Base-by-base conservation (phyloP, 177 flowering plant genomes). In the Vitis hybrid region DNA sequence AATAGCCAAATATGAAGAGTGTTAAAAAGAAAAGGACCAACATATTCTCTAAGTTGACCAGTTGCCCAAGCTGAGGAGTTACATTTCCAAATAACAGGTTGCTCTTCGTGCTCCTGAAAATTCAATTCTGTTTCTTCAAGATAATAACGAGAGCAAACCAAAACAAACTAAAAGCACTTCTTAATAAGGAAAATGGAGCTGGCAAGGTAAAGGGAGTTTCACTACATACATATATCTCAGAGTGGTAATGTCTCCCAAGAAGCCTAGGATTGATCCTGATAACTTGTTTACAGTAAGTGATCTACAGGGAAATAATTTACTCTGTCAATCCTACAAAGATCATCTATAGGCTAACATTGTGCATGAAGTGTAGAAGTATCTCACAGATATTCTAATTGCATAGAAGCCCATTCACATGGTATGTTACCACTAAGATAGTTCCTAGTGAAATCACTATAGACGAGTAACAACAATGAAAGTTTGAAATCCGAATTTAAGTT, bases 391-490 rank as follows among this genome's bases (percentile, higher is more conserved):
- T 15, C 66, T 9, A 78, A 68, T 11, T 64, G 19, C 71, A 67
- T 65, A 18, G 78, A 72, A 56, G 71, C 82, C 82, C 82, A 80
- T 76, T 71, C 75, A 32, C 50, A 56, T 48, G 82, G 82, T 23
- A 79, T 72, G 10, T 76, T 63, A 23, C 82, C 82, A 73, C 58
- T 73, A 45, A 79, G 79, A 59, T 73, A 79, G 72, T 79, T 82
- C n/a, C 70, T 13, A 8, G 62, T 17, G 19, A 82, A 51, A 66
- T 82, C 83, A 67, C 85, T 80, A 69, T 13, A 63, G 50, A 34
- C 39, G 39, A 34, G 23, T 21, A 34, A 34, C 39, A 34, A 34
- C 0, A 34, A 34, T 34, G 39, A 34, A 34, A 34, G 6, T 34
- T 34, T 34, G 39, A 4, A 6, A 34, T 34, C 39, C 1, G 39